Conservation (phyloP, 306 rosid genomes). For the Hippophae tibetana region DNA sequence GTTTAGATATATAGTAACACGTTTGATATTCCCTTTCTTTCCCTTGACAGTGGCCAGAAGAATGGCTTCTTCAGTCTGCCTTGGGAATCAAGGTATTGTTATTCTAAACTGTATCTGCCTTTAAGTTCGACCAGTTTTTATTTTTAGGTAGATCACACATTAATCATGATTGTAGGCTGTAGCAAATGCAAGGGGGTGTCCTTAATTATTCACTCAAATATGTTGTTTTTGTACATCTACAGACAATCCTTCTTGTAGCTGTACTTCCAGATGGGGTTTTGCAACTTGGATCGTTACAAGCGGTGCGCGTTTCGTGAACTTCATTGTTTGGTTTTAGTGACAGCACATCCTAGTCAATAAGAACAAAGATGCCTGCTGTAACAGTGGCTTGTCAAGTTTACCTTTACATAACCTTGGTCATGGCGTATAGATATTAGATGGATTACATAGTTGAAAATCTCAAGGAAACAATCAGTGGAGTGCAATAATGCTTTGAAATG, state of each 20-base stretch:
- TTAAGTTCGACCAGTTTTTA: neutral
- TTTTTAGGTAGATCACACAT: neutral
- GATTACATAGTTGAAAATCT: too few relatives aligned
- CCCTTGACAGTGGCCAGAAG: conserved; percentile 53
- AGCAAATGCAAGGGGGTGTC: neutral
- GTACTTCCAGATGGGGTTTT: conserved; percentile 78
- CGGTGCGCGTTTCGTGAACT: conserved; percentile 33
- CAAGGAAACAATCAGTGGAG: too few relatives aligned
- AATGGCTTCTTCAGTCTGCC: conserved; percentile 77
- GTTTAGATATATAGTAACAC: neutral
- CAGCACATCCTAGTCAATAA: neutral
- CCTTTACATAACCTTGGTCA: neutral
- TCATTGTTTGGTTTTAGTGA: conserved; percentile 4
- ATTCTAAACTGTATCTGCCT: neutral
- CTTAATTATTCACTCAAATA: conserved; percentile 6
- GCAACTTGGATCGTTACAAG: conserved; percentile 78
- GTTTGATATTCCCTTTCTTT: conserved; percentile 14
- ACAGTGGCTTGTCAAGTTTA: neutral
- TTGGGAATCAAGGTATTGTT: conserved; percentile 67
- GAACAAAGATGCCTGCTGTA: neutral
- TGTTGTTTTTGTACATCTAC: conserved; percentile 11
- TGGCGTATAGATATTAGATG: too few relatives aligned
- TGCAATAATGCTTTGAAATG: too few relatives aligned
- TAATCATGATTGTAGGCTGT: neutral
- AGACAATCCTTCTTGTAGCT: conserved; percentile 85